A percentile compares a stretch with the other conserved stretches of the same genome.
Evolutionary conservation across 2,329 filamentous ascomycete genomes (phyloP).

Genomic region (Amauroascus niger): DNA sequence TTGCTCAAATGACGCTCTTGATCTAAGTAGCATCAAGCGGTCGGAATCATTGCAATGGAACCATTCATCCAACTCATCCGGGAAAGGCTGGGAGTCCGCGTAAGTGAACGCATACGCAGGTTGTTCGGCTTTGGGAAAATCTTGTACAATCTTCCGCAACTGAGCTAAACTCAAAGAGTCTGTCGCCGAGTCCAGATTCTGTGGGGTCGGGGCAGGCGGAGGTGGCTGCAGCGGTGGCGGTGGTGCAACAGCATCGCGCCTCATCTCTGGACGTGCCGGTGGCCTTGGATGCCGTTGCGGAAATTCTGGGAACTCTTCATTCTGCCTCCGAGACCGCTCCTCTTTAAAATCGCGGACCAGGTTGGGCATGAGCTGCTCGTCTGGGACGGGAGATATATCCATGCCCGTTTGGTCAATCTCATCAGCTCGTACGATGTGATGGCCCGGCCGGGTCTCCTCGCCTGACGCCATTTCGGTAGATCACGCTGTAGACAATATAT

Average conservation of each 20-base stretch:
- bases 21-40: slow-evolving; percentile 64
- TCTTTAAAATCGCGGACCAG: slow-evolving; percentile 31
- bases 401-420: slow-evolving; percentile 42
- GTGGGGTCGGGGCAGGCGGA: slow-evolving; percentile 36
- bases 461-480: not conserved
- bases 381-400: slow-evolving; percentile 38
- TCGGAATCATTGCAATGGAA: slow-evolving; percentile 87
- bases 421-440: slow-evolving; percentile 41
- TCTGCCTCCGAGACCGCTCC: slow-evolving; percentile 14
- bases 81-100: slow-evolving; percentile 60
- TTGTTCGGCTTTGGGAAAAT: slow-evolving; percentile 60
- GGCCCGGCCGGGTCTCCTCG: slow-evolving; percentile 19
- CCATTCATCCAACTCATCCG: slow-evolving; percentile 94
- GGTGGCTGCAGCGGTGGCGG: slow-evolving; percentile 37
- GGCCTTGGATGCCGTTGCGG: slow-evolving; percentile 18
- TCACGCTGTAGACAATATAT: no score
- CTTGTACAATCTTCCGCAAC: slow-evolving; percentile 61
- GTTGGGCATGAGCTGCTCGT: slow-evolving; percentile 37
- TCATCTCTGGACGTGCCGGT: slow-evolving; percentile 29
- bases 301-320: slow-evolving; percentile 13
- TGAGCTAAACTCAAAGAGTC: slow-evolving; percentile 70
- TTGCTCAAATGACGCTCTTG: slow-evolving; percentile 66
- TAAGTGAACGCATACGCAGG: slow-evolving; percentile 79
- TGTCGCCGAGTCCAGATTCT: slow-evolving; percentile 32
- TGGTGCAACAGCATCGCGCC: slow-evolving; percentile 30